Evolutionary conservation across 768 basidiomycete genomes (phyloP), one percentile per base, ranked within the genome.

Genomic region (Lactarius indigo): DNA sequence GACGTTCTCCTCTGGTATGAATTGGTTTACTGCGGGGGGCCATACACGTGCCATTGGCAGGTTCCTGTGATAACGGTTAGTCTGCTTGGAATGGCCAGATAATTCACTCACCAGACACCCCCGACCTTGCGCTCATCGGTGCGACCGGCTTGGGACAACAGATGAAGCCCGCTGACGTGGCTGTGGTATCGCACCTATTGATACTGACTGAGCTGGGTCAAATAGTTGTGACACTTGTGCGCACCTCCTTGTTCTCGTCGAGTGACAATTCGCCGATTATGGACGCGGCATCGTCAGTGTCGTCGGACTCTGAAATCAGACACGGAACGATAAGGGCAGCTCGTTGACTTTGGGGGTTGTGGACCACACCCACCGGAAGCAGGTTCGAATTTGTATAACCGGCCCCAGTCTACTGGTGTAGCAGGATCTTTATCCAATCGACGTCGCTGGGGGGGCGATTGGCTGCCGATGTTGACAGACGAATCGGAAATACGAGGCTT

Each of bases 151-250:
- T 83, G 80, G 20, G 84, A 85, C n/a, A 94, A 80, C 37, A 94
- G 79, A 68, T 91, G 87, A 31, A 94, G 78, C 9, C 92, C 92
- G 70, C 89, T 89, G 3, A 85, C 80, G 76, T 86, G 83, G 17
- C 92, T 91, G 65, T 95, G 94, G 73, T 88, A 96, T 64, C 94
- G 88, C 55, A 96, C 84, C 87, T 96, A 26, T 67, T 72, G 63
- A 78, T 74, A 61, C 75, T 75, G 57, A 61, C 75, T 75, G 57
- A 80, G 68, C 5, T 68, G 67, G 10, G n/a, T 37, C 35, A 30
- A 75, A 64, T 68, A 52, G 72, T 57, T 17, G 8, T 33, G 1
- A 39, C 15, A n/a, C 31, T 26, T 18, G 6, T 20, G 57, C 73
- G 12, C 69, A 89, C 90, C 78, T 92, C 89, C 72, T 83, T 85